phyloP scores from a whole-genome alignment of 805 yeast genomes.

The Debaryomyces hansenii region DNA sequence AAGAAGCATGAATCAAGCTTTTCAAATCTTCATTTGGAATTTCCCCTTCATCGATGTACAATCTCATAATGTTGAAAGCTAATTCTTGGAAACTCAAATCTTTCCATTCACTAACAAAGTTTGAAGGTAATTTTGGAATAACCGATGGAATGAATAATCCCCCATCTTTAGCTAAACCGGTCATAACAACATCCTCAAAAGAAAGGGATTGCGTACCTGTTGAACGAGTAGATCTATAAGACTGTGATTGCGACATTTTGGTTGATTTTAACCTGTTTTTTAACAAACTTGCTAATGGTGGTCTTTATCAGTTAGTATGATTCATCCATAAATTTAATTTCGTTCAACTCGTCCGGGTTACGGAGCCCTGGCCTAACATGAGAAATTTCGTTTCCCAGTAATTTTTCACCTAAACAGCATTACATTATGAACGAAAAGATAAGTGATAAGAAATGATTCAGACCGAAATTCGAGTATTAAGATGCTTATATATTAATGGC shows the following conservation, averaged over 20 bases:
- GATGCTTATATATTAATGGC: neutral
- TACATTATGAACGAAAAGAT: neutral
- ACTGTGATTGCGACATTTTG: constrained; percentile 42
- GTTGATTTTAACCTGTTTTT: neutral
- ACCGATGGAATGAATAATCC: constrained; percentile 88
- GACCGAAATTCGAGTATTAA: neutral
- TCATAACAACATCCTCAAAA: constrained; percentile 80
- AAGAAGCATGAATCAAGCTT: constrained; percentile 64
- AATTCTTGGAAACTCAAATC: constrained; percentile 77
- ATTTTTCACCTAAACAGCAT: neutral
- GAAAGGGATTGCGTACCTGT: constrained; percentile 50
- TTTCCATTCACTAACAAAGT: constrained; percentile 66
- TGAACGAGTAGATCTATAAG: constrained; percentile 81
- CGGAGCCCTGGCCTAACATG: neutral
- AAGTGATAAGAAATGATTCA: neutral
- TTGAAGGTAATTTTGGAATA: constrained; percentile 66
- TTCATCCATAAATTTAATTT: constrained; percentile 1
- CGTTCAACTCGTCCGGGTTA: neutral
- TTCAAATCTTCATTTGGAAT: constrained; percentile 70
- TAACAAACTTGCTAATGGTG: neutral
- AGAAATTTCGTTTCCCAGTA: constrained; percentile 1
- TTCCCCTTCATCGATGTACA: constrained; percentile 72
- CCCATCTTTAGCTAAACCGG: constrained; percentile 95
- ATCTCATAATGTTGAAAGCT: constrained; percentile 82
- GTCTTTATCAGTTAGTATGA: constrained; percentile 1